Percentiles rank a stretch among this genome's conserved stretches.
Evolutionary conservation across 257 asterid species (phyloP).

Genomic region (Avicennia marina): DNA sequence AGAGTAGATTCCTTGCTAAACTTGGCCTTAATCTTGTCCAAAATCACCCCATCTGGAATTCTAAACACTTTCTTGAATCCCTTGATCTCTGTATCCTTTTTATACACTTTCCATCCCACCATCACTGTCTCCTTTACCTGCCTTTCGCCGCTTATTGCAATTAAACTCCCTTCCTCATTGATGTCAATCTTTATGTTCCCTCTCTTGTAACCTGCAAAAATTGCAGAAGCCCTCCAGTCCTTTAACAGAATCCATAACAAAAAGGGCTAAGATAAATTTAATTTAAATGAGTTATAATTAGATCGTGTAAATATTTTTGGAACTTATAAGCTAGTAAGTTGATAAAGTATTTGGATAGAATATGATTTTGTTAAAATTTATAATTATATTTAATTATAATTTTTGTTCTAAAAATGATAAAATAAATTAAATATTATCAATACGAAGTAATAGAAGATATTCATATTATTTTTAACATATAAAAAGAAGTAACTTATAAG

Average conservation of each 20-base stretch:
- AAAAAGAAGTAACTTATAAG: too few species aligned
- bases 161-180: conserved; percentile 58
- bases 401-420: too few species aligned
- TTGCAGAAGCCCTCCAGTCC: background rate
- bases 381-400: too few species aligned
- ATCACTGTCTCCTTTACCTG: conserved; percentile 52
- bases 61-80: conserved; percentile 63
- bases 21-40: conserved; percentile 62
- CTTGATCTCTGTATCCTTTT: conserved; percentile 43
- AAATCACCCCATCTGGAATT: conserved; percentile 66
- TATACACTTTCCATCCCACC: conserved; percentile 52
- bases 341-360: too few species aligned
- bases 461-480: too few species aligned
- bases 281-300: too few species aligned
- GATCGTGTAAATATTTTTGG: too few species aligned
- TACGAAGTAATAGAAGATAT: too few species aligned
- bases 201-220: conserved; percentile 50
- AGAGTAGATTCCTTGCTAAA: conserved; percentile 52
- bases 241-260: background rate
- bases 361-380: too few species aligned
- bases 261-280: too few species aligned
- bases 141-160: conserved; percentile 55
- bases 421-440: too few species aligned
- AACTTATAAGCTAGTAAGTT: too few species aligned
- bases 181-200: conserved; percentile 65